Evolutionary conservation across 192 early-diverging fungal genomes (phyloP), one percentile per base, ranked within the genome.

Genomic region (Backusella parvicylindrica): DNA sequence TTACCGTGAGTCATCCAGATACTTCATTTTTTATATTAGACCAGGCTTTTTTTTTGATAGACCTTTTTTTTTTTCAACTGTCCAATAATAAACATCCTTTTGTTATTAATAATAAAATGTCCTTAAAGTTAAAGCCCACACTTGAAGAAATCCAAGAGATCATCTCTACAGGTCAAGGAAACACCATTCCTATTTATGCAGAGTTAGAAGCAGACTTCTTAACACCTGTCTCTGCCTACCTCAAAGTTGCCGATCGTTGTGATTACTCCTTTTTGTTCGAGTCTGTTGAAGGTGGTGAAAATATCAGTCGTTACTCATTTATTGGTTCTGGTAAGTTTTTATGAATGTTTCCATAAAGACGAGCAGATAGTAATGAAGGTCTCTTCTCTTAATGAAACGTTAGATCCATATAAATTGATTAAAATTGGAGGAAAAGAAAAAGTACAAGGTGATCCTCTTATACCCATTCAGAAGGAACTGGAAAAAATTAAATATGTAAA

Each of bases 231-330:
- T 91, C 94, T 21, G 97, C 96, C 23, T 99, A 98, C 75, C 92
- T 99, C 73, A 94, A 93, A 77, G 87, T 98, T 21, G 85, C 95
- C 21, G 85, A 92, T 64, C 83, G 86, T 50, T 90, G 89, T 74
- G 86, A 91, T 13, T 93, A 96, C 81, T 98, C 98, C 35, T 99
- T 99, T 74, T 81, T 99, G 75, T 91, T 99, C 28, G 98, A 99
- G 77, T 95, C 94, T 31, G 95, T 97, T 21, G 83, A 89, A 64
- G 97, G 96, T 47, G 95, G 96, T 50, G 98, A 99, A 77, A 95
- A 92, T 69, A 95, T 97, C 84, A 93, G 96, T 31, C 92, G 96
- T 67, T 99, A 97, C 84, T 97, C 95, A 53, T 97, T 99, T 79
- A 89, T 99, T 72, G 98, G 98, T 16, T 89, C 94, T 68, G 89